A percentile compares a stretch with the other conserved stretches of the same genome.
Conservation (phyloP, 1,284 basidiomycete genomes). For the Taiwanofungus camphoratus region DNA sequence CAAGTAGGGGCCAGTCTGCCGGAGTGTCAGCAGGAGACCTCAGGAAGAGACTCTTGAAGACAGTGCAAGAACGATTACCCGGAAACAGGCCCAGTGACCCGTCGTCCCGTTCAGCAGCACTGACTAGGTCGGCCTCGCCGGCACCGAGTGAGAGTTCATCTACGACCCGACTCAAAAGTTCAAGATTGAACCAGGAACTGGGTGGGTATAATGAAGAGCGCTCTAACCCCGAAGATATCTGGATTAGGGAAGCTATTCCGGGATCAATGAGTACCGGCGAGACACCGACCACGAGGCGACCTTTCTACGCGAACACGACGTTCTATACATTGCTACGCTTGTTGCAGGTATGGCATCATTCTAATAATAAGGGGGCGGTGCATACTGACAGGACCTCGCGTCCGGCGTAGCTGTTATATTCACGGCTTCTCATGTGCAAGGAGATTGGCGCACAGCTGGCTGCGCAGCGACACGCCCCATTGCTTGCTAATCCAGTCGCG, state of each 20-base stretch:
- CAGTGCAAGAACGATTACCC: constrained; percentile 50
- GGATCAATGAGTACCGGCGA: constrained; percentile 28
- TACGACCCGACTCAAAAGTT: constrained; percentile 2
- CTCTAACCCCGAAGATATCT: constrained; percentile 41
- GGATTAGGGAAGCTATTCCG: constrained; percentile 45
- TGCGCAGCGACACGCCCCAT: constrained; percentile 49
- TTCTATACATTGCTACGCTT: constrained; percentile 89
- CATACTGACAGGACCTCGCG: neutral
- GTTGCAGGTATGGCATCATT: constrained; percentile 61
- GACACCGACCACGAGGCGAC: constrained; percentile 33
- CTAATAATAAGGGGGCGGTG: neutral
- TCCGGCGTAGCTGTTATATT: constrained; percentile 73
- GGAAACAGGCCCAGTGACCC: constrained; percentile 20
- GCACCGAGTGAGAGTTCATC: constrained; percentile 12
- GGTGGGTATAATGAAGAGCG: constrained; percentile 11
- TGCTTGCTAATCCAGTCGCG: constrained; percentile 67
- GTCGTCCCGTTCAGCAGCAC: constrained; percentile 16
- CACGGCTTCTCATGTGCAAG: constrained; percentile 84
- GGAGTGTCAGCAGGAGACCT: constrained; percentile 65
- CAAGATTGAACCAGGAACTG: constrained; percentile 9
- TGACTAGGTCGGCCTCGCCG: constrained; percentile 22
- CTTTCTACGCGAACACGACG: constrained; percentile 90
- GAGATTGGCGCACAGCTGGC: constrained; percentile 64
- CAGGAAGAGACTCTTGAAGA: constrained; percentile 74
- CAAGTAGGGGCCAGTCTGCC: constrained; percentile 34